These are phyloP conservation scores for Terana coerulea DNA, from an alignment of 768 basidiomycete genomes.

Conservation along the genomic window DNA sequence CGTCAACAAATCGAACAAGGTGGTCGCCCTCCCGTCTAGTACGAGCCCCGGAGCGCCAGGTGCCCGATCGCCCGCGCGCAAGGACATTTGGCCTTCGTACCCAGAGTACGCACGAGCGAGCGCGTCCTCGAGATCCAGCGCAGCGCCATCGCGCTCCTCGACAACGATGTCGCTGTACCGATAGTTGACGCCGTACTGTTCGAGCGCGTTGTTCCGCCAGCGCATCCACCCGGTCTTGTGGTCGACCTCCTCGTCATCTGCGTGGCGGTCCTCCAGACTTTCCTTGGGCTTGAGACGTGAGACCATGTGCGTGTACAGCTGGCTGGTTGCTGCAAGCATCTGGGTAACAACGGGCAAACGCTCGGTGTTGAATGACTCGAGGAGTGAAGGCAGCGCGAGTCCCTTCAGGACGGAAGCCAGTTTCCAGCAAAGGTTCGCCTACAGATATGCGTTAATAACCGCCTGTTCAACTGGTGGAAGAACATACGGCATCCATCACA, in stretches of 20 bases:
- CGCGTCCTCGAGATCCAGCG: constrained; percentile 1
- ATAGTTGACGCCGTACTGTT: constrained; percentile 28
- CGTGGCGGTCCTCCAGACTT: not conserved
- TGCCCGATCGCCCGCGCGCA: constrained; percentile 10
- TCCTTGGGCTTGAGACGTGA: constrained; percentile 1
- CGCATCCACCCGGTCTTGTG: constrained; percentile 18
- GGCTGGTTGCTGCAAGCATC: constrained; percentile 14
- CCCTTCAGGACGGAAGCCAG: constrained; percentile 15
- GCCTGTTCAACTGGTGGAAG: not conserved
- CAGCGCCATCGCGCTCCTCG: constrained; percentile 3
- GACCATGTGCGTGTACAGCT: constrained; percentile 4
- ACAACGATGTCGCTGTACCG: constrained; percentile 22
- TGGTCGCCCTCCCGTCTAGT: not conserved
- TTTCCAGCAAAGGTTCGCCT: constrained; percentile 19
- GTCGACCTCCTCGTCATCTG: constrained; percentile 9
- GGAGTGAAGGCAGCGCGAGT: constrained; percentile 10
- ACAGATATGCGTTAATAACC: not conserved
- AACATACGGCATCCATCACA: constrained; percentile 20
- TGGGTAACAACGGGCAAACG: constrained; percentile 18
- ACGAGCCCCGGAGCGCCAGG: constrained; percentile 9
- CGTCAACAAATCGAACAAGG: constrained; percentile 2
- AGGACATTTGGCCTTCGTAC: not conserved
- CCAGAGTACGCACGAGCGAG: constrained; percentile 2
- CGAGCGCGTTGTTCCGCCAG: constrained; percentile 20
- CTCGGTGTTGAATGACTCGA: constrained; percentile 14